Evolutionary conservation across 2,329 filamentous ascomycete genomes (phyloP).

Genomic region (Dactylellina drechsleri): DNA sequence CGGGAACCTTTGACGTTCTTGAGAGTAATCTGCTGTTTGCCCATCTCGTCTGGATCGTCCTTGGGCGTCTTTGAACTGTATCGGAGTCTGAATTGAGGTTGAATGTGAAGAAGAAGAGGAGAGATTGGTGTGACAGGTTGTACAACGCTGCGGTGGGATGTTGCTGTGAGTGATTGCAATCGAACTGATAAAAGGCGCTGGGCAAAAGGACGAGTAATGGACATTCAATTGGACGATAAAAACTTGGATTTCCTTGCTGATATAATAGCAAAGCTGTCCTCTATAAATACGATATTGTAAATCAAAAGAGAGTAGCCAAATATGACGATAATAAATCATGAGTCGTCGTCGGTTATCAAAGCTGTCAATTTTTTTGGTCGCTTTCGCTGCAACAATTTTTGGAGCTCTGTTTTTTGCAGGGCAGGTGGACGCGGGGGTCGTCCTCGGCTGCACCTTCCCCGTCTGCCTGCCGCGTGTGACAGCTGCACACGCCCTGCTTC

Average conservation of each 20-base stretch:
- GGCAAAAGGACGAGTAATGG: constrained; percentile 23
- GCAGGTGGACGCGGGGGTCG: constrained; percentile 26
- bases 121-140: constrained; percentile 1
- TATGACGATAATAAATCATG: constrained; percentile 1
- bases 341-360: constrained; percentile 10
- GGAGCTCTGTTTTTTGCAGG: background rate
- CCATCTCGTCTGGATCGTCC: constrained; percentile 38
- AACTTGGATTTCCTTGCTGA: background rate
- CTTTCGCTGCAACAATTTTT: constrained; percentile 7
- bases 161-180: background rate
- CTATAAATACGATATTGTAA: constrained; percentile 1
- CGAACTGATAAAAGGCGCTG: constrained; percentile 10
- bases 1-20: constrained; percentile 54
- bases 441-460: constrained; percentile 30
- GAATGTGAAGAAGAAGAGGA: constrained; percentile 10
- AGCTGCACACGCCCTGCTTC: constrained; percentile 13
- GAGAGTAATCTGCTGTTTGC: constrained; percentile 51
- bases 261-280: constrained; percentile 2
- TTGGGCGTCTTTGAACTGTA: constrained; percentile 31
- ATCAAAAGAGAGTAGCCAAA: constrained; percentile 1
- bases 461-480: constrained; percentile 26
- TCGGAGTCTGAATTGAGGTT: constrained; percentile 11
- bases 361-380: background rate
- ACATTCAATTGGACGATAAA: constrained; percentile 36
- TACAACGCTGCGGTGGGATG: constrained; percentile 28